phyloP scores from a whole-genome alignment of 768 basidiomycete genomes.

The Albatrellus ellisii region DNA sequence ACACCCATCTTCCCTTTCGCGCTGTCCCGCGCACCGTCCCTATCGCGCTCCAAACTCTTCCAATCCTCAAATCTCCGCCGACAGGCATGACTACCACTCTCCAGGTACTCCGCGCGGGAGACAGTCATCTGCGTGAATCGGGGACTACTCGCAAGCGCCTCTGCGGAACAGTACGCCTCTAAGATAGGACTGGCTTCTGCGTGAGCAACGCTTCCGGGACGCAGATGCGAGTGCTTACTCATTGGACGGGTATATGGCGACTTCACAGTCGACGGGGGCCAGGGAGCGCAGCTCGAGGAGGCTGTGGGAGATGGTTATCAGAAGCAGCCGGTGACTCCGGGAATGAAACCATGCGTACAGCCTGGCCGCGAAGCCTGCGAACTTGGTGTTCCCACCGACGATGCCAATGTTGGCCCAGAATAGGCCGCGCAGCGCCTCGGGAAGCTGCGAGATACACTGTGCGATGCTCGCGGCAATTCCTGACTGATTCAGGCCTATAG shows the following conservation, averaged over 20 bases:
- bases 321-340: not conserved
- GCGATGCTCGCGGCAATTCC: conserved; percentile 72
- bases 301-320: conserved; percentile 26
- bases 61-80: conserved; percentile 64
- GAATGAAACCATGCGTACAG: conserved; percentile 38
- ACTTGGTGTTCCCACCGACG: conserved; percentile 71
- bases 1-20: conserved; percentile 10
- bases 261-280: conserved; percentile 72
- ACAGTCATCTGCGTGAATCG: conserved; percentile 41
- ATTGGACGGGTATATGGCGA: conserved; percentile 55
- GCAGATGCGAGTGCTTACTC: conserved; percentile 39
- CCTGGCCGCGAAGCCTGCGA: conserved; percentile 60
- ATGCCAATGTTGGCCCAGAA: conserved; percentile 93
- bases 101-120: conserved; percentile 74
- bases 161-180: conserved; percentile 50
- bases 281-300: conserved; percentile 61
- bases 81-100: conserved; percentile 65
- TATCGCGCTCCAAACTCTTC: conserved; percentile 23
- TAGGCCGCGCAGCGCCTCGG: conserved; percentile 77
- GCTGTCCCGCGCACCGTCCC: conserved; percentile 9
- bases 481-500: conserved; percentile 63
- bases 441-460: conserved; percentile 60
- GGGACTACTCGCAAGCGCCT: conserved; percentile 40
- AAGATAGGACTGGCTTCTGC: conserved; percentile 38
- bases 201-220: conserved; percentile 8